phyloP scores from a whole-genome alignment of 768 basidiomycete species.

The Gautieria morchelliformis region DNA sequence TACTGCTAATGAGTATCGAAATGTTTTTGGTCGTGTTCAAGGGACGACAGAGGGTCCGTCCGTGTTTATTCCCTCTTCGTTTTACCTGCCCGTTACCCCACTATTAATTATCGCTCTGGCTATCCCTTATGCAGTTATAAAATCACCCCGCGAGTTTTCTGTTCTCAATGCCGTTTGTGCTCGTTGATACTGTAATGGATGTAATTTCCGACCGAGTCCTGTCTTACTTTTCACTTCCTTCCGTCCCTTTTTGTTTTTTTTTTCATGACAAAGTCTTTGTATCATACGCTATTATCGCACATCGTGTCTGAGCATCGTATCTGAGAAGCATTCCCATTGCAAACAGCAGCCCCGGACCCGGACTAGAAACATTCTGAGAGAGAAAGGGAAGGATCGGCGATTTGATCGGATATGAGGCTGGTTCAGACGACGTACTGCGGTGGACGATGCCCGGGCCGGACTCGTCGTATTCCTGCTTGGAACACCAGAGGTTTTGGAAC shows the following conservation, averaged over 20 bases:
- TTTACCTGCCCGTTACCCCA: background rate
- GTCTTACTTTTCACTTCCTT: too few species aligned
- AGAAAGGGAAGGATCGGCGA: background rate
- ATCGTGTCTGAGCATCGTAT: too few species aligned
- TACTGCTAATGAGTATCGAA: background rate
- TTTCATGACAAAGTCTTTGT: background rate
- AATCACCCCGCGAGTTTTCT: background rate
- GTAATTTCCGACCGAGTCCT: background rate
- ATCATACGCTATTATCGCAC: background rate
- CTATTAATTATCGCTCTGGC: too few species aligned
- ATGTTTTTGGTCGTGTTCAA: background rate
- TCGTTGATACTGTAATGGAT: background rate
- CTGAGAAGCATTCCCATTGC: too few species aligned
- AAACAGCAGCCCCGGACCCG: background rate
- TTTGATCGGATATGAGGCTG: background rate
- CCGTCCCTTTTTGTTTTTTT: too few species aligned
- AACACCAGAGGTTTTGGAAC: slow-evolving; percentile 63
- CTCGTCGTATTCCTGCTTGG: slow-evolving; percentile 53
- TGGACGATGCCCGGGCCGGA: slow-evolving; percentile 44
- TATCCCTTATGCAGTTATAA: background rate
- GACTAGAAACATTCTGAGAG: slow-evolving; percentile 9
- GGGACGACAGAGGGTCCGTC: background rate
- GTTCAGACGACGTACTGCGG: slow-evolving; percentile 21
- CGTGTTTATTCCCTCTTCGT: background rate
- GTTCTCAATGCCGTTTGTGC: background rate